phyloP scores from a whole-genome alignment of 2,329 filamentous ascomycete species.

The Aspergillus texensis region DNA sequence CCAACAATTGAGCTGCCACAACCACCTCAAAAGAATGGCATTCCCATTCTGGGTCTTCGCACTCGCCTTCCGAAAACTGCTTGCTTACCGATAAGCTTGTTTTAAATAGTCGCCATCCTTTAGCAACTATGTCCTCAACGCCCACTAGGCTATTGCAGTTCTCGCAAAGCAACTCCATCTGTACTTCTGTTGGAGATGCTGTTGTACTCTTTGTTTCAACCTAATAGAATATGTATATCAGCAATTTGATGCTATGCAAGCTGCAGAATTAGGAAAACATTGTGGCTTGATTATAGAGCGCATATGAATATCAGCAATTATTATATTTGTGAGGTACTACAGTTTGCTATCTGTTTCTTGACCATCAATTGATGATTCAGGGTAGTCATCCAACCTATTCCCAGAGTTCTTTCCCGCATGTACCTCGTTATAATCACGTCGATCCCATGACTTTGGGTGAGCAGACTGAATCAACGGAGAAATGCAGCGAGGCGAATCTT shows the following conservation, averaged over 20 bases:
- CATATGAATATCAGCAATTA: neutral
- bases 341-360: neutral
- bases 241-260: slow-evolving; percentile 6
- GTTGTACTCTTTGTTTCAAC: slow-evolving; percentile 35
- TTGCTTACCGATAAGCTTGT: slow-evolving; percentile 41
- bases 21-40: slow-evolving; percentile 40
- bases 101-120: slow-evolving; percentile 56
- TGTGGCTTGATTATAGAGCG: neutral
- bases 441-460: slow-evolving; percentile 28
- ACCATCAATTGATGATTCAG: neutral
- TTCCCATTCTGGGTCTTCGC: slow-evolving; percentile 37
- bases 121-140: slow-evolving; percentile 43
- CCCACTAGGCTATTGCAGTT: slow-evolving; percentile 36
- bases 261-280: neutral
- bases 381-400: neutral
- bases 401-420: slow-evolving; percentile 24
- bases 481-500: slow-evolving; percentile 25
- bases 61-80: slow-evolving; percentile 24
- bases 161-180: slow-evolving; percentile 31
- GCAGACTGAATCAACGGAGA: slow-evolving; percentile 25
- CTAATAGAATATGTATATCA: slow-evolving; percentile 21
- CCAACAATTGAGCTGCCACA: slow-evolving; percentile 59
- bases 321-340: slow-evolving; percentile 5
- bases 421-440: slow-evolving; percentile 41
- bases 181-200: slow-evolving; percentile 34